These are phyloP conservation scores for Globisporangium parvum DNA, from an alignment of 352 stramenopile species.

Conservation along the genomic window DNA sequence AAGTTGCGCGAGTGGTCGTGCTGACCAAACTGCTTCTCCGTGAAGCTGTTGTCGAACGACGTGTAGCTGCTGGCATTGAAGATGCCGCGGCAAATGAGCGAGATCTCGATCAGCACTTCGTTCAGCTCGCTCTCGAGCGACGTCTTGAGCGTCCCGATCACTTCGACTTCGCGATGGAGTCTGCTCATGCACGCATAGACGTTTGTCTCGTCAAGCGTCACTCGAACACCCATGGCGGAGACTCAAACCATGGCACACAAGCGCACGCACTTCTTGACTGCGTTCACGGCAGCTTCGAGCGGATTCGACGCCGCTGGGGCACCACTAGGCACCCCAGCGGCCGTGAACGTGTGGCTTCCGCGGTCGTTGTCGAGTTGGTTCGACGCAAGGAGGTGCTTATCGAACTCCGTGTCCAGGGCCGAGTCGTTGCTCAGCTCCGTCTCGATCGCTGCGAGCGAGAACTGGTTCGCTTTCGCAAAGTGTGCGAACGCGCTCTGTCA, in stretches of 20 bases:
- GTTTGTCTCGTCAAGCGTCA: background rate
- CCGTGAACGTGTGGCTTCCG: conserved; percentile 15
- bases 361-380: conserved; percentile 22
- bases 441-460: conserved; percentile 61
- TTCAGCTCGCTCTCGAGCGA: conserved; percentile 62
- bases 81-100: conserved; percentile 60
- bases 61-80: conserved; percentile 73
- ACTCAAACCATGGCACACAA: background rate
- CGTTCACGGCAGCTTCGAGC: conserved; percentile 46
- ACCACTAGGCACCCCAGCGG: conserved; percentile 4
- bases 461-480: conserved; percentile 63
- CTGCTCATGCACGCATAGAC: conserved; percentile 17
- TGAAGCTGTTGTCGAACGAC: conserved; percentile 74
- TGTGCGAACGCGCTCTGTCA: conserved; percentile 46
- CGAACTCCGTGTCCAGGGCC: conserved; percentile 53
- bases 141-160: conserved; percentile 66
- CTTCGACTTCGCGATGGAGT: conserved; percentile 68
- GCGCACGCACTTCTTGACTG: conserved; percentile 51
- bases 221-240: background rate
- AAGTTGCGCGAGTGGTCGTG: conserved; percentile 66
- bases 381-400: conserved; percentile 39
- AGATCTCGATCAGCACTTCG: conserved; percentile 53
- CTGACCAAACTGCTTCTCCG: conserved; percentile 59
- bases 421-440: conserved; percentile 62
- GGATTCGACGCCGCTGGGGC: conserved; percentile 22